phyloP scores from a whole-genome alignment of 352 stramenopile genomes.

The Pythium sukuiense region DNA sequence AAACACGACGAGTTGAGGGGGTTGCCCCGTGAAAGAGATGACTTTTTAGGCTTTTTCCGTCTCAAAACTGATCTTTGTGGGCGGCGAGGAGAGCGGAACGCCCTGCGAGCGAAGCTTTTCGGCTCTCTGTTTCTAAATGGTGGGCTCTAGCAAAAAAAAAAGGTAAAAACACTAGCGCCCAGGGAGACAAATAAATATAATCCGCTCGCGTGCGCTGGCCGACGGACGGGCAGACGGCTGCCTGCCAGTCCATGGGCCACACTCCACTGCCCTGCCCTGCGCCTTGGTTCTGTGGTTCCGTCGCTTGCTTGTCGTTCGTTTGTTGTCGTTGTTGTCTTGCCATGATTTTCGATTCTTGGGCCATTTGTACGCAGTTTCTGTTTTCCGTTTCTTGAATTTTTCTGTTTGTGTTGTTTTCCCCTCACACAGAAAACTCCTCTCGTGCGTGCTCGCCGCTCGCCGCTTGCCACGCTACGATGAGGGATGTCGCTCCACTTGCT shows the following conservation, averaged over 20 bases:
- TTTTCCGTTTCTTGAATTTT: constrained; percentile 28
- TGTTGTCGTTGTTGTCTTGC: constrained; percentile 6
- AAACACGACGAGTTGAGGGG: neutral
- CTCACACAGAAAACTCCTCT: neutral
- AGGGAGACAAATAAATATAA: constrained; percentile 32
- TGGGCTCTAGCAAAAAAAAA: constrained; percentile 28
- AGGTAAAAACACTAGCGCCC: constrained; percentile 23
- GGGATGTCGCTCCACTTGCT: neutral
- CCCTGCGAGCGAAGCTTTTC: constrained; percentile 12
- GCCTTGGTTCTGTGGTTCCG: neutral
- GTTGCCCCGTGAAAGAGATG: constrained; percentile 6
- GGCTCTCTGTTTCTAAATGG: constrained; percentile 20
- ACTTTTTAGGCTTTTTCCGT: constrained; percentile 19
- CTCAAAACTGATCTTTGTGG: constrained; percentile 27
- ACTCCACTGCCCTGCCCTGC: neutral
- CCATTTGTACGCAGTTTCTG: constrained; percentile 7
- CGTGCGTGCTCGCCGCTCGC: constrained; percentile 4
- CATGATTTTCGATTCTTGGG: constrained; percentile 23
- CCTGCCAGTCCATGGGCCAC: neutral
- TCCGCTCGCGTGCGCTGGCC: constrained; percentile 15
- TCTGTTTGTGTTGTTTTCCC: constrained; percentile 9
- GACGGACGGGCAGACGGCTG: neutral
- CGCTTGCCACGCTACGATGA: constrained; percentile 4
- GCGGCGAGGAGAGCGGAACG: constrained; percentile 2
- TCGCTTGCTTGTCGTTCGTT: neutral